phyloP scores from a whole-genome alignment of 331 rosid genomes.

The Quercus lobata region DNA sequence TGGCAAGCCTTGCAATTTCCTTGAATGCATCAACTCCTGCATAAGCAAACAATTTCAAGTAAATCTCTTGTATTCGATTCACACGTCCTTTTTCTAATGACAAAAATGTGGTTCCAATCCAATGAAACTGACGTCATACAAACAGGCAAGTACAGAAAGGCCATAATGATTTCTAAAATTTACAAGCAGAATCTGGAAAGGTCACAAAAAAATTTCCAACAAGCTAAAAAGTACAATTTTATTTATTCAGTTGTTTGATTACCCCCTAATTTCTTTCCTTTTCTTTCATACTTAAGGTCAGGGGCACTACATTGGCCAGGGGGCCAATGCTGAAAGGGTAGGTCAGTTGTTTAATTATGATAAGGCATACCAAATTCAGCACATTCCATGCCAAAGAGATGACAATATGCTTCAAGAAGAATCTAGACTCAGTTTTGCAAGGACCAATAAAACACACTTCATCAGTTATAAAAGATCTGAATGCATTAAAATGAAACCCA shows the following conservation, averaged over 20 bases:
- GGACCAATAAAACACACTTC: background rate
- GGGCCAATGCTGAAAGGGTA: background rate
- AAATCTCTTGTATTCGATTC: conserved; percentile 5
- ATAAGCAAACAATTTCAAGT: conserved; percentile 10
- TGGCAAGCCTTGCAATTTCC: conserved; percentile 59
- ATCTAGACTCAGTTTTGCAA: background rate
- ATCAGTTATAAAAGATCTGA: background rate
- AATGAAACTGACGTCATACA: background rate
- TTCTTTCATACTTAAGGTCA: background rate
- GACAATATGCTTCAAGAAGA: background rate
- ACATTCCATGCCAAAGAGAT: no score
- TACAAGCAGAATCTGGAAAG: no score
- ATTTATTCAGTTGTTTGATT: background rate
- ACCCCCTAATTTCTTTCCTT: background rate
- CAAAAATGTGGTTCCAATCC: background rate
- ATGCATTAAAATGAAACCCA: background rate
- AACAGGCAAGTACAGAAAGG: background rate
- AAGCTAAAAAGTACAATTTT: no score
- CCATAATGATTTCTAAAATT: no score
- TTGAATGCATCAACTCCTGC: conserved; percentile 55
- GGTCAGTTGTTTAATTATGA: background rate
- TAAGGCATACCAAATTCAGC: no score
- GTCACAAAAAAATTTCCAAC: no score
- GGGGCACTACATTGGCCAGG: background rate
- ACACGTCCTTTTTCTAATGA: background rate